These are phyloP conservation scores for Talaromyces amestolkiae DNA, from an alignment of 2,329 filamentous ascomycete species.

Conservation along the genomic window DNA sequence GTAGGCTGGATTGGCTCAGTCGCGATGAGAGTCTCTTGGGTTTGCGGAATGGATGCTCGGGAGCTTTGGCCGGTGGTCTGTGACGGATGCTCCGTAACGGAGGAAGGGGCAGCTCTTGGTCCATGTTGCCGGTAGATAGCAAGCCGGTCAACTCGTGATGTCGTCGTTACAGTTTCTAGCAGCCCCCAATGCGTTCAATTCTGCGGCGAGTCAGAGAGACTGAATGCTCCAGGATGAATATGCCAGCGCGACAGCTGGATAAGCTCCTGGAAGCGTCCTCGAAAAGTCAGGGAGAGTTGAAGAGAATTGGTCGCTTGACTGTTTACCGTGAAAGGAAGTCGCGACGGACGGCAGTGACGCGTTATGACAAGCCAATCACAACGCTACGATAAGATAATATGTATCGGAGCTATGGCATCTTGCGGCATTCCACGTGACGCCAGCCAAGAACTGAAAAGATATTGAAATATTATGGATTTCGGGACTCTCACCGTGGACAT, in stretches of 20 bases:
- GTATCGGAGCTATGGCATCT: not conserved
- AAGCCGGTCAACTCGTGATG: not conserved
- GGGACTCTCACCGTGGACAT: no score
- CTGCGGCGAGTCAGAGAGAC: not conserved
- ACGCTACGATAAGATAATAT: conserved; percentile 1
- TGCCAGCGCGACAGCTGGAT: conserved; percentile 13
- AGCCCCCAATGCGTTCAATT: not conserved
- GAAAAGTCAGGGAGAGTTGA: not conserved
- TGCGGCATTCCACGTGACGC: not conserved
- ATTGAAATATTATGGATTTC: no score
- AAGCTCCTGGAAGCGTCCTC: conserved; percentile 7
- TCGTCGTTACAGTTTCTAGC: not conserved
- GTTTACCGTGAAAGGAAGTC: conserved; percentile 17
- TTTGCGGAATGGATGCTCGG: conserved; percentile 18
- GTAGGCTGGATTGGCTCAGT: conserved; percentile 38
- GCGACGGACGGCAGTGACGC: conserved; percentile 10
- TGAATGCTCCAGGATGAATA: conserved; percentile 8
- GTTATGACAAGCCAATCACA: conserved; percentile 11
- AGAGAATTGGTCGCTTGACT: conserved; percentile 14
- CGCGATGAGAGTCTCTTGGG: conserved; percentile 24
- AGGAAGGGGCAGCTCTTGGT: conserved; percentile 35
- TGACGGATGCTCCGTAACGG: conserved; percentile 37
- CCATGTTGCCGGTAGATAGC: not conserved
- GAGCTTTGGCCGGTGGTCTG: conserved; percentile 29
- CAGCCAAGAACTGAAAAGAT: not conserved